Evolutionary conservation across 2,329 filamentous ascomycete species (phyloP), one percentile per base, ranked within the genome.

Genomic region (Colletotrichum viniferum): DNA sequence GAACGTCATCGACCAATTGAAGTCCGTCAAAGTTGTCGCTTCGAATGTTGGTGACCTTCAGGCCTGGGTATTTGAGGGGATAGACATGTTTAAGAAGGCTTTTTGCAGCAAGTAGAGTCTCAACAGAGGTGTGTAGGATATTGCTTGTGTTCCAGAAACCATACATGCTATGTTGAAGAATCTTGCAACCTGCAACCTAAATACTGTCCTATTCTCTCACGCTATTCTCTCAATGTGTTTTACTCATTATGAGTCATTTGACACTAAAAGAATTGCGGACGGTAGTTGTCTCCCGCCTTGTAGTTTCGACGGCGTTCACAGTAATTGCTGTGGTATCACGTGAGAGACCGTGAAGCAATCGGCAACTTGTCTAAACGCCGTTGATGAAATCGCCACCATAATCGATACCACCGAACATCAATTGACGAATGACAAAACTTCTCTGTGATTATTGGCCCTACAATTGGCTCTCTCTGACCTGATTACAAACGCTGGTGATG

Each of bases 261-360:
- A 6, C 38, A 43, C 18, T n/a, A 6, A n/a, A 10, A n/a, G 0
- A 10, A n/a, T 10, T 1, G 3, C 4, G 18, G 38, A 43, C 18
- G 8, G 2, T 0, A 3, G 3, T n/a, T 10, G 16, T 3, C 16
- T n/a, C 16, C 38, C 38, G 8, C 1, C 0, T 0, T 43, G 18
- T 10, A 10, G 38, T 43, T 43, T 43, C 5, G 18, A 43, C 9
- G 9, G 18, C 18, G 18, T 43, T 12, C 18, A n/a, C 18, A n/a
- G 0, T n/a, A 9, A 43, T 18, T 10, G n/a, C 10, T 48, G 3
- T 5, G 0, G n/a, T 21, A 4, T 52, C 6, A n/a, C 1, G 6
- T n/a, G 6, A 52, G n/a, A 21, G 10, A 4, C 43, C 2, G 5
- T 13, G n/a, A 13, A 52, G 6, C 6, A 52, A 21, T 6, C 10